Evolutionary conservation across 2,329 filamentous ascomycete species (phyloP), one percentile per base, ranked within the genome.

Genomic region (Berkeleyomyces basicola): DNA sequence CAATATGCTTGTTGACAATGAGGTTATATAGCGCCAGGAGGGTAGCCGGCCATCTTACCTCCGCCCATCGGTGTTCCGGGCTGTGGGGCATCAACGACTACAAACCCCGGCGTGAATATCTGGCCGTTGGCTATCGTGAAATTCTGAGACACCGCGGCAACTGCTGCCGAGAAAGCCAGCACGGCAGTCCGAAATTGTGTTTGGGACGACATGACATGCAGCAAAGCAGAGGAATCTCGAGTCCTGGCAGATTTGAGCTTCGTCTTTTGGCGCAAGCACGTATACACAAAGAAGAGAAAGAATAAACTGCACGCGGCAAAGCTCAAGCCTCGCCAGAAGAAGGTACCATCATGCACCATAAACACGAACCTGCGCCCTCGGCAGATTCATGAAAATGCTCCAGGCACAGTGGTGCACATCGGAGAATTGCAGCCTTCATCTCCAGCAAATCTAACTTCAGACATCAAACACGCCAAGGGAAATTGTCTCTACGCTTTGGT

Each of bases 91-190:
- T 87, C 79, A 43, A 88, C 74, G 63, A 88, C 79, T 33, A 79
- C 84, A 62, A 88, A 78, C 0, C 85, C 85, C 0, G 85, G 84
- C 0, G 85, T 88, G 68, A 80, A 87, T 61, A 88, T 80, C 67
- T 88, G 83, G 14, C 85, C 85, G 67, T 81, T 81, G 31, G 81
- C 72, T 60, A 82, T 78, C 23, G 79, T 82, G 67, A 86, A 85
- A 65, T 62, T 62, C 23, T 77, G 74, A 49, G 72, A 69, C 4
- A 74, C 74, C 7, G 67, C 64, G 14, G 68, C 64, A 14, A 64
- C 67, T 46, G 67, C 66, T 33, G 71, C 63, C 2, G 7, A 55
- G 11, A 73, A 66, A n/a, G 73, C 61, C 47, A 61, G 23, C 23
- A n/a, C 47, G 39, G 63, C 63, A 36, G 43, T 23, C 16, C 43